Percentiles rank a stretch among this genome's conserved stretches.
Conservation (phyloP, 371 early-diverging fungal species). For the Paraphysoderma sedebokerense region DNA sequence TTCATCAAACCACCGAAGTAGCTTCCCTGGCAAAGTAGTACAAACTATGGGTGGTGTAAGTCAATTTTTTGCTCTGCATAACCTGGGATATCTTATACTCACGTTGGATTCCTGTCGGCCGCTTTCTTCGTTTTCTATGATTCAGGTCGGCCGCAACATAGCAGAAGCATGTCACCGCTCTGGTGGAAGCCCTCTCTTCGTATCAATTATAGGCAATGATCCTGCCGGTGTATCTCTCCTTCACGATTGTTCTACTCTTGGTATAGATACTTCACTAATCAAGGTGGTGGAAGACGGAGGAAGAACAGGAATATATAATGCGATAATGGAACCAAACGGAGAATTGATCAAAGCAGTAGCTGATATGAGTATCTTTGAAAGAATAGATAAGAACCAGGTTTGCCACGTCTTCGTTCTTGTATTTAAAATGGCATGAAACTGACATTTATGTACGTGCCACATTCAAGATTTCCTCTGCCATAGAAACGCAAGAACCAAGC, state of each 20-base stretch:
- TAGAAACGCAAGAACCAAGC: conserved; percentile 15
- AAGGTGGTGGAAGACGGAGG: conserved; percentile 5
- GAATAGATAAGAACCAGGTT: not conserved
- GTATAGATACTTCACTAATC: conserved; percentile 25
- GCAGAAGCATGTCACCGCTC: conserved; percentile 57
- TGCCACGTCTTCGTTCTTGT: conserved; percentile 8
- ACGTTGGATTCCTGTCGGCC: no score
- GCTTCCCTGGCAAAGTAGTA: conserved; percentile 47
- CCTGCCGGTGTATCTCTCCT: conserved; percentile 31
- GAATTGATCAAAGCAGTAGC: conserved; percentile 63
- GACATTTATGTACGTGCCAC: not conserved
- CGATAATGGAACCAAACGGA: conserved; percentile 49
- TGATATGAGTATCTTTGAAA: conserved; percentile 59
- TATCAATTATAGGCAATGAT: conserved; percentile 58
- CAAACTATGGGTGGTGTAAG: conserved; percentile 70
- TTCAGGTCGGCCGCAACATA: conserved; percentile 81
- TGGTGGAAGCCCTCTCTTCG: conserved; percentile 35
- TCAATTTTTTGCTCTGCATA: no score
- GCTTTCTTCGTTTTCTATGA: no score
- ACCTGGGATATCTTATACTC: no score
- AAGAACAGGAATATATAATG: conserved; percentile 52
- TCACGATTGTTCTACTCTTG: conserved; percentile 27
- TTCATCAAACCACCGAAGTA: no score
- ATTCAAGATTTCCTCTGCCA: conserved; percentile 1
- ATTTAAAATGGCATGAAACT: not conserved